phyloP scores from a whole-genome alignment of 164 flowering plant genomes.

The Kingdonia uniflora region DNA sequence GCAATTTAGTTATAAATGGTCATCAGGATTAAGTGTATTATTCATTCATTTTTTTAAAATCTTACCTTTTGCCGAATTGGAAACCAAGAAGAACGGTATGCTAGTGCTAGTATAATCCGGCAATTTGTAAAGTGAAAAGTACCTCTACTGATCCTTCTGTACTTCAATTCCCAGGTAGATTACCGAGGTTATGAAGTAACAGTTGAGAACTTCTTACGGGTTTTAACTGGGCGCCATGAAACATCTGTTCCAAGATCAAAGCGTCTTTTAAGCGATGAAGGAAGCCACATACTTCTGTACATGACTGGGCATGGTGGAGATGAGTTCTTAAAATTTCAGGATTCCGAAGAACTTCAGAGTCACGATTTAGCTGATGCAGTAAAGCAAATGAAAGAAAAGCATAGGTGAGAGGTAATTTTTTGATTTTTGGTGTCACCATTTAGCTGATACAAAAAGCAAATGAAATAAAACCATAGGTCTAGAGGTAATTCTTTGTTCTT shows the following conservation, averaged over 20 bases:
- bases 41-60: not conserved
- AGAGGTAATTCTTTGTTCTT: too few relatives aligned
- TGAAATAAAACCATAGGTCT: too few relatives aligned
- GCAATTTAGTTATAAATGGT: too few relatives aligned
- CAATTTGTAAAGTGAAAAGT: not conserved
- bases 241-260: conserved; percentile 94
- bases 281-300: conserved; percentile 91
- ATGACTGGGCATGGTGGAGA: conserved; percentile 99
- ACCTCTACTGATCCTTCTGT: conserved; percentile 4
- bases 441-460: too few relatives aligned
- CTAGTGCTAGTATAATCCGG: too few relatives aligned
- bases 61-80: not conserved
- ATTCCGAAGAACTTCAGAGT: conserved; percentile 97
- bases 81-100: not conserved
- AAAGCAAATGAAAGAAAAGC: conserved; percentile 98
- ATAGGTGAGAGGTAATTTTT: conserved; percentile 34
- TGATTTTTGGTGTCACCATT: too few relatives aligned
- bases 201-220: conserved; percentile 88
- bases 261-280: conserved; percentile 96
- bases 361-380: conserved; percentile 99
- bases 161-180: conserved; percentile 56
- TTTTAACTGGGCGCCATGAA: conserved; percentile 90
- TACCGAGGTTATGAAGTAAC: conserved; percentile 99
- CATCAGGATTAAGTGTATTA: too few relatives aligned
- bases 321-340: conserved; percentile 93